Base-by-base conservation (phyloP, 495 filamentous ascomycete genomes). In the Platismatia glauca region DNA sequence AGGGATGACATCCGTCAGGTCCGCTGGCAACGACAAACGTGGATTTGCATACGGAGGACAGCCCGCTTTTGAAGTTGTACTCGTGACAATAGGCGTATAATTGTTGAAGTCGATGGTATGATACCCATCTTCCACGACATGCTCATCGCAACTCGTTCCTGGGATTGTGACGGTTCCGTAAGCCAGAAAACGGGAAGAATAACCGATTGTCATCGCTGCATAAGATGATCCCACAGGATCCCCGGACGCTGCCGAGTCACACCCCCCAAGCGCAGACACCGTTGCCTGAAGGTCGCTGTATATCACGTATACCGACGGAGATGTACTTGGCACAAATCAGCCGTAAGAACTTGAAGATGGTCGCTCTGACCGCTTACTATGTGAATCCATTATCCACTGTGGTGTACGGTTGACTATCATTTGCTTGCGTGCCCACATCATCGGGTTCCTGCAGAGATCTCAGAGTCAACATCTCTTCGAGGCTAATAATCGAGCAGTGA, bases 231-330 rank as follows among this genome's bases (percentile, higher is more conserved):
- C 64, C 57, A 62, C 50, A 13, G 64, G 61, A 1, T 41, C 58
- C 34, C 61, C 39, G 29, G 56, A 59, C 9, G 44, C 18, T 37
- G 58, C 29, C 34, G 22, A 22, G 33, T 46, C 37, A 38, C 53
- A 66, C 5, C 16, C 39, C 13, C 31, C 52, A 12, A 53, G 62
- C 31, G 64, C 64, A 59, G 58, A 46, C 29, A 38, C 52, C 3
- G 64, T 66, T 37, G 64, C 64, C 58, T 57, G 48, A 22, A 66
- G 44, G 18, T 50, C 55, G 38, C 52, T 66, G 44, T 66, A 66
- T 29, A 66, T 50, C 9, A 66, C 64, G 52, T 66, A 66, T 20
- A 66, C 64, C 34, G 64, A 66, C 7, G 64, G 64, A 31, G 64
- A 66, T 38, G 64, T 66, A 55, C 64, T 66, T 44, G 12, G 4